phyloP scores from a whole-genome alignment of 2,329 filamentous ascomycete species.

The Myriosclerotinia duriaeana region DNA sequence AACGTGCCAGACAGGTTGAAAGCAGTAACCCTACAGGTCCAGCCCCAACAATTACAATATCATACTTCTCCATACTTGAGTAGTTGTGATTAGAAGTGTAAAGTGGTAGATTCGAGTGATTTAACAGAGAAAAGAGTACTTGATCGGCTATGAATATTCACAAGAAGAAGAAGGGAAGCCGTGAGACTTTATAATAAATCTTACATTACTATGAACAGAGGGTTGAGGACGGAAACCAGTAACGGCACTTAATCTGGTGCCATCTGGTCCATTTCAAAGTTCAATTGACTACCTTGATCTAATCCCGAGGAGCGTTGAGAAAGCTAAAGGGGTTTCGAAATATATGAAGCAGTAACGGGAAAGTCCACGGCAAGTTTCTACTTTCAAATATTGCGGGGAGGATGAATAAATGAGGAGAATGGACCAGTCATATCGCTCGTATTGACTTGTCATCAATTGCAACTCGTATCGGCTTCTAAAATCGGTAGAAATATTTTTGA shows the following conservation, averaged over 20 bases:
- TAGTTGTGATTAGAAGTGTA: conserved; percentile 10
- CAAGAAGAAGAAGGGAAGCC: not conserved
- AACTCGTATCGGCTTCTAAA: conserved; percentile 23
- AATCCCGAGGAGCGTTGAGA: conserved; percentile 2
- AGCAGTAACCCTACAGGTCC: conserved; percentile 86
- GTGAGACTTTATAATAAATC: conserved; percentile 3
- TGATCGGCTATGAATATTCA: not conserved
- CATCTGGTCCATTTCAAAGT: not conserved
- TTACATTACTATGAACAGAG: not conserved
- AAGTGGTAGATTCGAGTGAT: not conserved
- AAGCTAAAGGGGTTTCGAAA: not conserved
- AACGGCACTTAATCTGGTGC: conserved; percentile 14
- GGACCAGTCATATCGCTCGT: conserved; percentile 1
- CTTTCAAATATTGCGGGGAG: conserved; percentile 16
- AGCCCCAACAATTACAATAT: conserved; percentile 81
- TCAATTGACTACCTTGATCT: conserved; percentile 13
- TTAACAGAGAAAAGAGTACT: not conserved
- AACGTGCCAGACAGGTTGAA: conserved; percentile 82
- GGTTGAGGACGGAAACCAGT: not conserved
- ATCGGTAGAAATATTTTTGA: conserved; percentile 23
- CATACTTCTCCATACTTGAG: conserved; percentile 47
- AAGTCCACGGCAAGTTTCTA: conserved; percentile 20
- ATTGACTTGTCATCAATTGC: conserved; percentile 13
- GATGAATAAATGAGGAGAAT: not conserved
- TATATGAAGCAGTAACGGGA: conserved; percentile 15